Conservation (phyloP, 805 yeast genomes). For the Lachancea sp. region DNA sequence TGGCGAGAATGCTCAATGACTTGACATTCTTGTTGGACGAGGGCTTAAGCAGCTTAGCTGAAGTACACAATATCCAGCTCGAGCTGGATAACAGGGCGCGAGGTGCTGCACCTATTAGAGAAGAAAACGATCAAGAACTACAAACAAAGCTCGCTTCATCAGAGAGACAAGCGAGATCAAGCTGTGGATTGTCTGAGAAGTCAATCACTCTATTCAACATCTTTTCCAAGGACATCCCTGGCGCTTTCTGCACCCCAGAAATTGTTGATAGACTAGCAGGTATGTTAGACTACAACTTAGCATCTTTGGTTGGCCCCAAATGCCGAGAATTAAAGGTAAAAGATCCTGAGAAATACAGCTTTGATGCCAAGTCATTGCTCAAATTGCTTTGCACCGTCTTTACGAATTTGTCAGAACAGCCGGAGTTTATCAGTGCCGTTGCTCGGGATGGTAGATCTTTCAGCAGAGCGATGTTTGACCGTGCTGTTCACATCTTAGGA, state of each 20-base stretch:
- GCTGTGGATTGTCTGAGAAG: conserved; percentile 76
- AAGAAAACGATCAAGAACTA: conserved; percentile 59
- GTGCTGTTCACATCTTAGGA: conserved; percentile 63
- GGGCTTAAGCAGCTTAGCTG: conserved; percentile 69
- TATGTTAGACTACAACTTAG: conserved; percentile 89
- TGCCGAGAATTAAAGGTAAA: conserved; percentile 82
- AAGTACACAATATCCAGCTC: conserved; percentile 67
- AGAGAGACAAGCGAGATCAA: conserved; percentile 73
- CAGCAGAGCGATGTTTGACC: conserved; percentile 52
- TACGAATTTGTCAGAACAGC: conserved; percentile 59
- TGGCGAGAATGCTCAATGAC: conserved; percentile 92
- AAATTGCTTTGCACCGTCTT: conserved; percentile 68
- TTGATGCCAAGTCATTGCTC: conserved; percentile 71
- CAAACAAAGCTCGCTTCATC: conserved; percentile 49
- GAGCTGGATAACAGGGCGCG: conserved; percentile 49
- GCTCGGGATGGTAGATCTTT: conserved; percentile 92
- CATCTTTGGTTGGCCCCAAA: conserved; percentile 91
- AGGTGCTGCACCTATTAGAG: conserved; percentile 32
- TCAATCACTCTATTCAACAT: conserved; percentile 72
- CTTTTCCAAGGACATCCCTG: conserved; percentile 81
- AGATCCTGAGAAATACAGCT: conserved; percentile 74
- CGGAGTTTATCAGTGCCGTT: conserved; percentile 67
- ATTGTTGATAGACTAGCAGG: conserved; percentile 91
- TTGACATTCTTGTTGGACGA: conserved; percentile 89
- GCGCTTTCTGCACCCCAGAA: conserved; percentile 79